Conservation (phyloP, 2,329 filamentous ascomycete species). For the Nothophoma quercina region DNA sequence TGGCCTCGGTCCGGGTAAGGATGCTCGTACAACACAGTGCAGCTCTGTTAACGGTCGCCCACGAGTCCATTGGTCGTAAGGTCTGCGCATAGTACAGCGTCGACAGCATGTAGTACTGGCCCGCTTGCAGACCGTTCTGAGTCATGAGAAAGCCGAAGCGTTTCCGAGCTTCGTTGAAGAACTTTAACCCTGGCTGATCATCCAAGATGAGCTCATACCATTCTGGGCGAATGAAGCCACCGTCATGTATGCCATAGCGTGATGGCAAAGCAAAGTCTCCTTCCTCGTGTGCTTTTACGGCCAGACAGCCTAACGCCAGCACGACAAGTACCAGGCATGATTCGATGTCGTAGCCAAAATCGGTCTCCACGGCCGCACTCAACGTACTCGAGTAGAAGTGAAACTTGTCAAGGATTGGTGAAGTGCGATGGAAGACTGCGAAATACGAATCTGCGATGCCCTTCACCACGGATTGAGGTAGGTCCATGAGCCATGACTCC, state of each 20-base stretch:
- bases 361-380: slow-evolving; percentile 57
- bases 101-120: slow-evolving; percentile 61
- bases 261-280: slow-evolving; percentile 57
- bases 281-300: slow-evolving; percentile 59
- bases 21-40: slow-evolving; percentile 58
- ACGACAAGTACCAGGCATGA: slow-evolving; percentile 61
- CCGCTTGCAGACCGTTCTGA: slow-evolving; percentile 59
- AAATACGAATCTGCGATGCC: slow-evolving; percentile 63
- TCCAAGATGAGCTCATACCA: slow-evolving; percentile 48
- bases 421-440: slow-evolving; percentile 62
- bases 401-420: slow-evolving; percentile 61
- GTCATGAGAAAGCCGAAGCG: slow-evolving; percentile 60
- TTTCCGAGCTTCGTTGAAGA: slow-evolving; percentile 63
- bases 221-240: slow-evolving; percentile 39
- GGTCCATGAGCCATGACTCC: slow-evolving; percentile 55
- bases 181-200: slow-evolving; percentile 57
- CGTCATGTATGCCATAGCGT: slow-evolving; percentile 17
- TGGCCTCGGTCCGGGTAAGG: slow-evolving; percentile 53
- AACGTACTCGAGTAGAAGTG: slow-evolving; percentile 61
- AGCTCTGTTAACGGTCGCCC: slow-evolving; percentile 62
- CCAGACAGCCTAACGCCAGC: slow-evolving; percentile 61
- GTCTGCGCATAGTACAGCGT: slow-evolving; percentile 62
- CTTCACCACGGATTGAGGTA: slow-evolving; percentile 59
- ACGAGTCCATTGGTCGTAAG: slow-evolving; percentile 62
- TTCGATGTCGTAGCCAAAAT: slow-evolving; percentile 61